Conservation (phyloP, 306 rosid genomes). For the Boehmeria nivea region DNA sequence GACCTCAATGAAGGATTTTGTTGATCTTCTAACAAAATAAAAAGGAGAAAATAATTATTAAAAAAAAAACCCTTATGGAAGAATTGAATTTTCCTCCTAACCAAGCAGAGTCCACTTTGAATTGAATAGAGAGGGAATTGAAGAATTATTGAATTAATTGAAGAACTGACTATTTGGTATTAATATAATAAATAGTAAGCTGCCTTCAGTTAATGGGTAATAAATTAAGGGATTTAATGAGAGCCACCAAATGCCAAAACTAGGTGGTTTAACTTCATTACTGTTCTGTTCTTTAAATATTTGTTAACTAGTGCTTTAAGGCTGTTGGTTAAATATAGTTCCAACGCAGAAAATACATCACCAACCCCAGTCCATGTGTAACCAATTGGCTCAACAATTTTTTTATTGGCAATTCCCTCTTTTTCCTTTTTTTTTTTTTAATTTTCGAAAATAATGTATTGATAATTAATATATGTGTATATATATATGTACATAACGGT, state of each 20-base stretch:
- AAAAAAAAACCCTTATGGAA: neutral
- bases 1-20: neutral
- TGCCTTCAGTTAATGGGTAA: slow-evolving; percentile 25
- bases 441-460: neutral
- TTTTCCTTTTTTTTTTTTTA: neutral
- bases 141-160: slow-evolving; percentile 16
- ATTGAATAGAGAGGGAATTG: slow-evolving; percentile 5
- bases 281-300: neutral
- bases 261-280: slow-evolving; percentile 11
- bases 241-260: slow-evolving; percentile 34
- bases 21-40: no score
- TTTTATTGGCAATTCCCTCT: no score
- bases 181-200: slow-evolving; percentile 26
- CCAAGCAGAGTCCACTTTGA: neutral
- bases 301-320: slow-evolving; percentile 7
- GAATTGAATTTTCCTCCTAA: slow-evolving; percentile 7
- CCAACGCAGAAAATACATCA: slow-evolving; percentile 11
- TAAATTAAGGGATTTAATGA: slow-evolving; percentile 25
- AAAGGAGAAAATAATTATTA: neutral
- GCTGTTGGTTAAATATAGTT: slow-evolving; percentile 19
- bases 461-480: neutral
- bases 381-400: neutral
- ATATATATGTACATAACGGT: neutral
- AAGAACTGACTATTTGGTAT: slow-evolving; percentile 25
- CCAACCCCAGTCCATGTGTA: slow-evolving; percentile 7